Evolutionary conservation across 768 basidiomycete genomes (phyloP).

Genomic region (Lentinus tigrinus): DNA sequence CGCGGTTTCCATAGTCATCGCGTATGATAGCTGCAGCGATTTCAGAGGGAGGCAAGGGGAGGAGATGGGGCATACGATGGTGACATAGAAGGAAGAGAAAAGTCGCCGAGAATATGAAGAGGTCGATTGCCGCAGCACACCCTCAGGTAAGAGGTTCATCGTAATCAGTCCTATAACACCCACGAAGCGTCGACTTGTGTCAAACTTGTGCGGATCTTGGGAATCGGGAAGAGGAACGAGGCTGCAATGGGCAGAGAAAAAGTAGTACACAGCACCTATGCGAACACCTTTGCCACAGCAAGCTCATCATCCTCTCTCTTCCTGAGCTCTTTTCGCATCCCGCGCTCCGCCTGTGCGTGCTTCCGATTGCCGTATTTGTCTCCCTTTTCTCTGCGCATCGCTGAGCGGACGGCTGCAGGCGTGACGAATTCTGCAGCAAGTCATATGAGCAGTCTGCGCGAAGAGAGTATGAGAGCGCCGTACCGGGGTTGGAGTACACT

Average conservation of each 20-base stretch:
- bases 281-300: slow-evolving; percentile 87
- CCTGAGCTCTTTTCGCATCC: slow-evolving; percentile 60
- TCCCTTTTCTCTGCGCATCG: slow-evolving; percentile 69
- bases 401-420: slow-evolving; percentile 76
- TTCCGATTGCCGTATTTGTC: slow-evolving; percentile 82
- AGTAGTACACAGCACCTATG: slow-evolving; percentile 38
- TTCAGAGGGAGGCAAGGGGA: no score
- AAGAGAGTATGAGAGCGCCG: slow-evolving; percentile 20
- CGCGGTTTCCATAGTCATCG: not conserved
- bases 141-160: no score
- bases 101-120: no score
- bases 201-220: no score
- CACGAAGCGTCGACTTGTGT: no score
- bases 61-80: no score
- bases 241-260: no score
- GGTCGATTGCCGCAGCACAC: no score
- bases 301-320: slow-evolving; percentile 73
- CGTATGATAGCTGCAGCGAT: not conserved
- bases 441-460: not conserved
- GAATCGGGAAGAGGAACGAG: no score
- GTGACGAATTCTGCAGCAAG: slow-evolving; percentile 79
- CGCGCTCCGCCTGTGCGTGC: slow-evolving; percentile 67
- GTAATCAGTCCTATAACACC: no score
- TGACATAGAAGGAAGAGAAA: no score
- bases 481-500: slow-evolving; percentile 93